Evolutionary conservation across 2,329 filamentous ascomycete species (phyloP), one percentile per base, ranked within the genome.

Genomic region (Zymoseptoria pseudotritici): DNA sequence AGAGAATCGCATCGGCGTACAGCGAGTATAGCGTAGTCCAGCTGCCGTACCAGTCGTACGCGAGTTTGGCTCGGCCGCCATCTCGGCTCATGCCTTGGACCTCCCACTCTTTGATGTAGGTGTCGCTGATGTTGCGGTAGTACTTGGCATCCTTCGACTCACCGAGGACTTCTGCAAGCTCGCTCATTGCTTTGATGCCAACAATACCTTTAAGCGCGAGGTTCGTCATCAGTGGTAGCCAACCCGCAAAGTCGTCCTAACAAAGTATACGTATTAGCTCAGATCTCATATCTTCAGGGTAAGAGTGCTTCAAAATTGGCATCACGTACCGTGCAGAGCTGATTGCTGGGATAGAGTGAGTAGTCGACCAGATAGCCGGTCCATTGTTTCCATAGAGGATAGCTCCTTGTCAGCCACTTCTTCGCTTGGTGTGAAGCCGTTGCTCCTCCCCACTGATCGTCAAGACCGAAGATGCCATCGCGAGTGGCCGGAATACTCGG

Each of bases 21-120:
- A 95, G 81, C 70, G 91, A 93, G 79, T 96, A 96, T 42, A 95
- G 81, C 0, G 88, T 91, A 6, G 89, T 91, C 88, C 89, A 92
- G 55, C 87, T 90, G 13, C 88, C 88, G 65, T 88, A 88, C 79
- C 87, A 86, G 70, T 90, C 82, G 75, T 96, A 96, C 10, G 87
- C 84, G 9, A 96, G 80, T 66, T 90, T 92, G 21, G 89, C 86
- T 72, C 93, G 89, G 0, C 85, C 78, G 8, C 84, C 82, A 58
- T 87, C 83, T 19, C 81, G 79, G 62, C 89, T 89, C 72, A 92
- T 86, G 58, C 83, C 90, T 57, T 84, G 82, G 20, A 80, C 76
- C 70, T 88, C 81, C 90, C 91, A 95, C 66, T 87, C 85, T 29
- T 80, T 72, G 62, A 94, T 82, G 72, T 94, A 94, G 2, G 79